phyloP scores from a whole-genome alignment of 495 filamentous ascomycete species.

The Daldinia vernicosa region DNA sequence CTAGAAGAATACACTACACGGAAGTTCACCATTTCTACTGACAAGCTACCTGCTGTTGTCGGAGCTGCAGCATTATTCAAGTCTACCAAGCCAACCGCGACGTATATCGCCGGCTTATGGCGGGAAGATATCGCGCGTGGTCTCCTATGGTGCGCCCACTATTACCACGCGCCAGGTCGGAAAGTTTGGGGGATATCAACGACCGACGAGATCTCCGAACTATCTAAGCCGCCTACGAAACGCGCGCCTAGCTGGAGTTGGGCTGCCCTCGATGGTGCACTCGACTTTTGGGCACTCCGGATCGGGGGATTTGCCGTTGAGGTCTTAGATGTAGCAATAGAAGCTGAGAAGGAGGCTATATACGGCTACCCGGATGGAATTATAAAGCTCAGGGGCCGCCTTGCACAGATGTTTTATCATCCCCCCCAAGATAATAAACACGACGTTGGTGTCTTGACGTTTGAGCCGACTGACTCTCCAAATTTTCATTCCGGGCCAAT shows the following conservation, averaged over 20 bases:
- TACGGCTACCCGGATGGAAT: slow-evolving; percentile 6
- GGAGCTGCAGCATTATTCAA: slow-evolving; percentile 38
- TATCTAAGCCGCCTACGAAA: slow-evolving; percentile 21
- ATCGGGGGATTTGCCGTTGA: slow-evolving; percentile 16
- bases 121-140: slow-evolving; percentile 35
- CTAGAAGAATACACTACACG: slow-evolving; percentile 40
- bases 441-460: slow-evolving; percentile 26
- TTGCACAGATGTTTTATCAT: slow-evolving; percentile 30
- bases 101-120: slow-evolving; percentile 46
- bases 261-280: slow-evolving; percentile 36
- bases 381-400: slow-evolving; percentile 18
- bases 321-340: slow-evolving; percentile 26
- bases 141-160: slow-evolving; percentile 39
- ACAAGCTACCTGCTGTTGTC: slow-evolving; percentile 43
- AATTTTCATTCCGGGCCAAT: neutral
- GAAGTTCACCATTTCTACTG: slow-evolving; percentile 27
- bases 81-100: slow-evolving; percentile 17
- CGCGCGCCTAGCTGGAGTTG: slow-evolving; percentile 46
- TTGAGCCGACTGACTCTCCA: slow-evolving; percentile 6
- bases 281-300: slow-evolving; percentile 32
- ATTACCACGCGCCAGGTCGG: slow-evolving; percentile 25
- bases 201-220: slow-evolving; percentile 8
- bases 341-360: slow-evolving; percentile 14
- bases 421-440: slow-evolving; percentile 5
- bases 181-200: slow-evolving; percentile 28